Evolutionary conservation across 2,329 filamentous ascomycete genomes (phyloP).

Genomic region (Dryadomyces quercivorus): DNA sequence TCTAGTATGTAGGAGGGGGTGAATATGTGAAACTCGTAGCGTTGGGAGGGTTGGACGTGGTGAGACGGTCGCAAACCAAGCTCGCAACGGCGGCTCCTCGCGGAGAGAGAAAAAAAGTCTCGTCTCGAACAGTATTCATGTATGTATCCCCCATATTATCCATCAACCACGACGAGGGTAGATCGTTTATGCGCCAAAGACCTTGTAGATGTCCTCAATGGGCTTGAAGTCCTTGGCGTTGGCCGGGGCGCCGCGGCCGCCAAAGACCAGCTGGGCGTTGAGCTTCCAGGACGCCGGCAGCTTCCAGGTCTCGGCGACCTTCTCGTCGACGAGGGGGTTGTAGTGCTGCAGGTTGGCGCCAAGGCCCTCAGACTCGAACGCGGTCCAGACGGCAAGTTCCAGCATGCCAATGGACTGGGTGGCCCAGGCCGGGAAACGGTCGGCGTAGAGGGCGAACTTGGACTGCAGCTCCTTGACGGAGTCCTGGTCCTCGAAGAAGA

Average conservation of each 20-base stretch:
- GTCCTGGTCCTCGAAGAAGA: constrained; percentile 76
- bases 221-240: constrained; percentile 53
- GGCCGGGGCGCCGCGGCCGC: constrained; percentile 43
- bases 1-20: not conserved
- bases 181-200: not conserved
- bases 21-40: not conserved
- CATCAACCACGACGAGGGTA: no score
- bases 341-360: constrained; percentile 90
- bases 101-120: no score
- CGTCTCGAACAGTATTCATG: no score
- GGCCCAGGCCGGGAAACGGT: constrained; percentile 69
- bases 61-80: no score
- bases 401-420: constrained; percentile 71
- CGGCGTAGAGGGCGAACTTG: constrained; percentile 61
- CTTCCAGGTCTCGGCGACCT: constrained; percentile 57
- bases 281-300: constrained; percentile 64
- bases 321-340: constrained; percentile 71
- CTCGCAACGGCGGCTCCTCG: no score
- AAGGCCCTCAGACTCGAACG: constrained; percentile 70
- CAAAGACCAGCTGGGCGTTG: constrained; percentile 77
- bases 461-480: constrained; percentile 54
- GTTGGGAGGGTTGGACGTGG: no score
- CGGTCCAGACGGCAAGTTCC: constrained; percentile 70
- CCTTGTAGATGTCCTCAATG: constrained; percentile 42
- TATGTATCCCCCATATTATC: no score